These are phyloP conservation scores for Botrytis tulipae DNA, from an alignment of 2,329 filamentous ascomycete genomes.

Conservation along the genomic window DNA sequence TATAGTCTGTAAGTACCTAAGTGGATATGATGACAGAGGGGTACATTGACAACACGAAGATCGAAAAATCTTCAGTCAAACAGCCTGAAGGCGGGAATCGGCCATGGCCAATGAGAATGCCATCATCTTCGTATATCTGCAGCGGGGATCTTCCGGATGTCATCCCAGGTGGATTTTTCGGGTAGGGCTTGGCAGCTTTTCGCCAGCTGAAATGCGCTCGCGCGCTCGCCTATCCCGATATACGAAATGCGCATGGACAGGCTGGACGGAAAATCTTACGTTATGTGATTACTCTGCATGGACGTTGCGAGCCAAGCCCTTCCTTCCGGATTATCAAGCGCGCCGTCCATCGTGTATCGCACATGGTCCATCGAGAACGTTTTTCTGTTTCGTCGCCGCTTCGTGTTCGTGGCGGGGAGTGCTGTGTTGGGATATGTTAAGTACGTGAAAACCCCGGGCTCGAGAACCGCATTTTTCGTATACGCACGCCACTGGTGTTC, in stretches of 20 bases:
- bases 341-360: not conserved
- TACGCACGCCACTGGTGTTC: not conserved
- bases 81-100: too few species aligned
- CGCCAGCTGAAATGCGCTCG: not conserved
- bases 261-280: not conserved
- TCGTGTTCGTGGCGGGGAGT: not conserved
- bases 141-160: not conserved
- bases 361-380: not conserved
- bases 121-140: not conserved
- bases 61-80: not conserved
- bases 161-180: not conserved
- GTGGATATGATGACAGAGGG: not conserved
- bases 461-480: not conserved
- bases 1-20: too few species aligned
- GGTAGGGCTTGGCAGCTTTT: not conserved
- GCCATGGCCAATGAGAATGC: not conserved
- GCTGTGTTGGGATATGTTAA: not conserved
- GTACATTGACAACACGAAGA: not conserved
- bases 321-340: not conserved
- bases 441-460: not conserved
- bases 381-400: not conserved
- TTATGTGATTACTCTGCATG: not conserved
- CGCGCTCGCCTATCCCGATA: not conserved
- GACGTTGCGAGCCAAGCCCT: not conserved
- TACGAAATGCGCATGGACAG: not conserved